Percentiles rank a stretch among this genome's conserved stretches.
phyloP scores from a whole-genome alignment of 2,329 filamentous ascomycete species.

The Fusarium sublunatum region DNA sequence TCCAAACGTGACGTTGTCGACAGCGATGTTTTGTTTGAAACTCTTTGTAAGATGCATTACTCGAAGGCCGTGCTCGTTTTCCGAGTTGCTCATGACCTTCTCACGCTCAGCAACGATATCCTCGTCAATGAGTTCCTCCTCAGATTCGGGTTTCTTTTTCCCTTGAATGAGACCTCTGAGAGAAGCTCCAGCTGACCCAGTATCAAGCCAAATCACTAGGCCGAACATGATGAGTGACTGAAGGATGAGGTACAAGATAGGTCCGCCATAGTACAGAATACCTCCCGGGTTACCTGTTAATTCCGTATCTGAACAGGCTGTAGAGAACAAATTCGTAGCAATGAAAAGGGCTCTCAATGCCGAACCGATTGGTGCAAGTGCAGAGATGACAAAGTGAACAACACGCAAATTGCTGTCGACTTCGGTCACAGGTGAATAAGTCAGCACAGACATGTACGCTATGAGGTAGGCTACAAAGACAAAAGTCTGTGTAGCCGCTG shows the following conservation, averaged over 20 bases:
- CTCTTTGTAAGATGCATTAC: conserved; percentile 83
- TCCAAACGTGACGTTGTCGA: conserved; percentile 89
- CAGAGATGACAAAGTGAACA: conserved; percentile 79
- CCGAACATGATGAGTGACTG: conserved; percentile 78
- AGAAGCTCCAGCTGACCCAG: conserved; percentile 72
- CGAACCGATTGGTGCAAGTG: conserved; percentile 81
- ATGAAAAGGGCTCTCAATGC: conserved; percentile 80
- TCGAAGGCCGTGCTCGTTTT: conserved; percentile 73
- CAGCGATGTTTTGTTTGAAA: conserved; percentile 80
- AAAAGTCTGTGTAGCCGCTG: conserved; percentile 79
- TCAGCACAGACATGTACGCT: conserved; percentile 77
- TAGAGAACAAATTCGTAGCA: conserved; percentile 84
- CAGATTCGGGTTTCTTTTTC: conserved; percentile 44
- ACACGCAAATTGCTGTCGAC: conserved; percentile 75
- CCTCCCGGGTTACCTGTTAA: conserved; percentile 75
- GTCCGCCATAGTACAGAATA: conserved; percentile 81
- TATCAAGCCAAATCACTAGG: conserved; percentile 82
- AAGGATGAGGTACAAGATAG: conserved; percentile 82
- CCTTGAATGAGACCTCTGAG: conserved; percentile 56
- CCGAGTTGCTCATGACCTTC: conserved; percentile 62
- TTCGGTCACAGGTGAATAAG: conserved; percentile 75
- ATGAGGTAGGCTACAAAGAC: conserved; percentile 79
- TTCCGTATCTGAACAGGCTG: conserved; percentile 74
- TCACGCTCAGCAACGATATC: conserved; percentile 74
- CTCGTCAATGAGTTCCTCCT: conserved; percentile 58